These are phyloP conservation scores for Exobasidium rhododendri DNA, from an alignment of 1,284 basidiomycete genomes.

Conservation along the genomic window DNA sequence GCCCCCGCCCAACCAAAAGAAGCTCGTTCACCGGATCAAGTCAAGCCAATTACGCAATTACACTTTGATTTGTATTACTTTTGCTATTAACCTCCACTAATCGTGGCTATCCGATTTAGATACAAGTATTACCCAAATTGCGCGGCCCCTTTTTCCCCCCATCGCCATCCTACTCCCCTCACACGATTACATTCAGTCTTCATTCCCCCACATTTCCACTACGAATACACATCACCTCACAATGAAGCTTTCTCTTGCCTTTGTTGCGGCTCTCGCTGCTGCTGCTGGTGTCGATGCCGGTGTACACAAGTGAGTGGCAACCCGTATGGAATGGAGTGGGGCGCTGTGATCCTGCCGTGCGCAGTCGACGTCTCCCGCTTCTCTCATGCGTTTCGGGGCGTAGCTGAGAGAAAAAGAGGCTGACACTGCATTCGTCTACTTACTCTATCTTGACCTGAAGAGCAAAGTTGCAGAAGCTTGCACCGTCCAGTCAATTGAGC, in stretches of 20 bases:
- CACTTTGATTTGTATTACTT: too few species aligned
- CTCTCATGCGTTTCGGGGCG: neutral
- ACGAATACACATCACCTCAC: conserved; percentile 52
- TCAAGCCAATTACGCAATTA: too few species aligned
- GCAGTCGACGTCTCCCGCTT: neutral
- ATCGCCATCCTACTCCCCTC: neutral
- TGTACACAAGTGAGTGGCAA: conserved; percentile 33
- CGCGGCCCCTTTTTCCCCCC: too few species aligned
- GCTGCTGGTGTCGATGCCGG: conserved; percentile 58
- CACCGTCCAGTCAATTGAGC: conserved; percentile 67
- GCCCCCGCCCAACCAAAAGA: too few species aligned
- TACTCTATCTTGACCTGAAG: conserved; percentile 12
- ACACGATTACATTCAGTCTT: neutral
- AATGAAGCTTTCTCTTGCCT: conserved; percentile 57
- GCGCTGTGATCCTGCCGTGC: conserved; percentile 10
- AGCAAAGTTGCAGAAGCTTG: conserved; percentile 62
- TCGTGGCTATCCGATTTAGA: too few species aligned
- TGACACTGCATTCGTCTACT: neutral
- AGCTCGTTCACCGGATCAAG: too few species aligned
- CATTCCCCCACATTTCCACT: neutral
- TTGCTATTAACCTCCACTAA: too few species aligned
- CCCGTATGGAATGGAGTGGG: conserved; percentile 13
- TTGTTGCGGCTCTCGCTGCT: conserved; percentile 61
- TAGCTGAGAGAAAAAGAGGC: neutral
- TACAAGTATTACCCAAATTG: too few species aligned